phyloP scores from a whole-genome alignment of 179 eudicot species.

The Carnegiea gigantea region DNA sequence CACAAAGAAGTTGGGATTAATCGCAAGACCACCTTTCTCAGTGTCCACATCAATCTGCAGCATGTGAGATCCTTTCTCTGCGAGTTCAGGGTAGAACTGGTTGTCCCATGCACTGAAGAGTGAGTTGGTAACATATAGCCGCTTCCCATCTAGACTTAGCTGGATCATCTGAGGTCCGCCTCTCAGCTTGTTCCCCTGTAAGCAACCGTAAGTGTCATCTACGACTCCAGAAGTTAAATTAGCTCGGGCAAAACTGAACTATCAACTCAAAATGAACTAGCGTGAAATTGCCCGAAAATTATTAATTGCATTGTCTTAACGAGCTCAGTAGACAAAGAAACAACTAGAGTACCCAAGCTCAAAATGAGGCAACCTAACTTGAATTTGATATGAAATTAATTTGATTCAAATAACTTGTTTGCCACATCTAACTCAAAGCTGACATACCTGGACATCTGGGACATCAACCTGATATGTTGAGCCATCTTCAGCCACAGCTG shows the following conservation, averaged over 20 bases:
- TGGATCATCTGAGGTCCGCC: slow-evolving; percentile 99
- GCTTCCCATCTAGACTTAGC: slow-evolving; percentile 87
- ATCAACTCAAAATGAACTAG: neutral
- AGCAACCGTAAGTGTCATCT: neutral
- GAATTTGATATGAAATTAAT: neutral
- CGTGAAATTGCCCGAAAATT: neutral
- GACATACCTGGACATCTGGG: slow-evolving; percentile 69
- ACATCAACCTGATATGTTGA: slow-evolving; percentile 78
- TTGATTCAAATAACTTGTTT: neutral
- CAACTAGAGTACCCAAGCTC: neutral
- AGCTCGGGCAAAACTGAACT: neutral
- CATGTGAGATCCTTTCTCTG: slow-evolving; percentile 86
- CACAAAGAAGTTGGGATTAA: slow-evolving; percentile 79
- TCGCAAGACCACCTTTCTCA: slow-evolving; percentile 79
- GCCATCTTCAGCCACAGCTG: slow-evolving; percentile 80
- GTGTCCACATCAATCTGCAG: slow-evolving; percentile 80
- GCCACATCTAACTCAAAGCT: neutral
- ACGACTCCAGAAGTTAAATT: neutral
- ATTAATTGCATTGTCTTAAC: neutral
- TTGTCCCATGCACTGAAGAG: slow-evolving; percentile 91
- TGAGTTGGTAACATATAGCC: slow-evolving; percentile 88
- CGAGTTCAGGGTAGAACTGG: slow-evolving; percentile 85
- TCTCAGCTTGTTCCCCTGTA: slow-evolving; percentile 71
- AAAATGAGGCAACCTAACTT: neutral
- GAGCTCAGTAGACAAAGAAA: neutral